phyloP scores from a whole-genome alignment of 768 basidiomycete species.

The Agaricus subrufescens region DNA sequence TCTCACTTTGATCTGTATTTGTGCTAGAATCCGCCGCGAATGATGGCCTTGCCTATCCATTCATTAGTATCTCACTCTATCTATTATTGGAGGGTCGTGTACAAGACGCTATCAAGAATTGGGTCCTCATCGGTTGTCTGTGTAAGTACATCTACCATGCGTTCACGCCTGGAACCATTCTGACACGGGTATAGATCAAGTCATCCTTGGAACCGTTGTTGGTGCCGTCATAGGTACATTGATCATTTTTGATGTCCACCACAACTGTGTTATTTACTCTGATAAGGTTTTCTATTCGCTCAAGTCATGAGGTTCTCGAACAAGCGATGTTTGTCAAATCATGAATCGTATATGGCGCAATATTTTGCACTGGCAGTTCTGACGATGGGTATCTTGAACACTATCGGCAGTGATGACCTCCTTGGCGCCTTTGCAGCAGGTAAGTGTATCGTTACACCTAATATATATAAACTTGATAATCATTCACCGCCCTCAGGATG shows the following conservation, averaged over 20 bases:
- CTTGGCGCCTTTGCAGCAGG: constrained; percentile 86
- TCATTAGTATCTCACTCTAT: constrained; percentile 83
- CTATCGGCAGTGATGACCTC: constrained; percentile 83
- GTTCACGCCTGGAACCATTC: background rate
- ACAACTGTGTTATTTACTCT: background rate
- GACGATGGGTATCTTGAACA: constrained; percentile 72
- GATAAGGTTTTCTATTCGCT: constrained; percentile 10
- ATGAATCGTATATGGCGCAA: constrained; percentile 83
- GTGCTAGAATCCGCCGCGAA: constrained; percentile 83
- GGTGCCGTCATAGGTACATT: too few species aligned
- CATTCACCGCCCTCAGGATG: background rate
- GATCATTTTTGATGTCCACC: too few species aligned
- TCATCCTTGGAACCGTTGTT: too few species aligned
- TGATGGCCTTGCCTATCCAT: constrained; percentile 94
- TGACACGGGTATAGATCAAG: background rate
- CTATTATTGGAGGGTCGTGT: constrained; percentile 66
- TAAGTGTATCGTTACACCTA: constrained; percentile 14
- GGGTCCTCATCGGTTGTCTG: constrained; percentile 84
- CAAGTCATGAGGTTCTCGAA: constrained; percentile 40
- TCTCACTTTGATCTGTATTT: background rate
- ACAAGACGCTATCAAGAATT: constrained; percentile 67
- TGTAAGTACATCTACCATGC: constrained; percentile 38
- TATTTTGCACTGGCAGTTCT: constrained; percentile 71
- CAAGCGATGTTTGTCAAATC: constrained; percentile 28
- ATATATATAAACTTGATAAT: constrained; percentile 4